phyloP scores from a whole-genome alignment of 2,329 filamentous ascomycete species.

The Myriangium duriaei region DNA sequence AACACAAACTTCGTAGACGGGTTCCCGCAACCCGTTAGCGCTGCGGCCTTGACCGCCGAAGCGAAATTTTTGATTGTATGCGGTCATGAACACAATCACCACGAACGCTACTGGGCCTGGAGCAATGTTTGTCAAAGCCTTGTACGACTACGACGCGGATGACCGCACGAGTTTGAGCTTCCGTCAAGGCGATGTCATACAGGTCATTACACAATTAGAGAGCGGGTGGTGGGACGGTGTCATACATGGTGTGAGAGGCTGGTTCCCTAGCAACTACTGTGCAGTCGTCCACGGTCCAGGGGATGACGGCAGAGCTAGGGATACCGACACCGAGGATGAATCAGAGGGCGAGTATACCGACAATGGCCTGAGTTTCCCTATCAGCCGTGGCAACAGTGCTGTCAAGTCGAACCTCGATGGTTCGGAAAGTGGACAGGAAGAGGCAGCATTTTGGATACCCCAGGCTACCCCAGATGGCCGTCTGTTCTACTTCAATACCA shows the following conservation, averaged over 20 bases:
- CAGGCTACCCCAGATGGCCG: slow-evolving; percentile 89
- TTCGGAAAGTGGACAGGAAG: slow-evolving; percentile 55
- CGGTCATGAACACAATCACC: slow-evolving; percentile 38
- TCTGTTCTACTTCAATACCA: slow-evolving; percentile 95
- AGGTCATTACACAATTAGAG: slow-evolving; percentile 95
- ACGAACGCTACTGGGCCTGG: slow-evolving; percentile 38
- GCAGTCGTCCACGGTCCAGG: slow-evolving; percentile 64
- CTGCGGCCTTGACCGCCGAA: slow-evolving; percentile 9
- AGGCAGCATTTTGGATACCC: slow-evolving; percentile 96
- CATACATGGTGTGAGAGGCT: slow-evolving; percentile 89
- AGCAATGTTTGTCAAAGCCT: slow-evolving; percentile 77
- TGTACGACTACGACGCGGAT: slow-evolving; percentile 97
- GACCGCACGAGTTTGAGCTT: slow-evolving; percentile 95
- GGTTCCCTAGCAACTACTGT: slow-evolving; percentile 99
- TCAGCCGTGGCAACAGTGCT: slow-evolving; percentile 20
- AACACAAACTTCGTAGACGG: neutral
- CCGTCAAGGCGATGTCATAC: slow-evolving; percentile 90
- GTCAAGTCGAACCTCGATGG: slow-evolving; percentile 55
- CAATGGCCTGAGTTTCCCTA: slow-evolving; percentile 26
- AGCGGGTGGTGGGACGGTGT: slow-evolving; percentile 99
- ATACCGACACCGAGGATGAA: slow-evolving; percentile 33
- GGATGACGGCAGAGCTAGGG: slow-evolving; percentile 46
- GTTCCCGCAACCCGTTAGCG: neutral
- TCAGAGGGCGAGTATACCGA: slow-evolving; percentile 55
- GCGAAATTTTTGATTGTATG: slow-evolving; percentile 9